Conservation (phyloP, 805 yeast genomes). For the Wickerhamiella vanderwaltii region DNA sequence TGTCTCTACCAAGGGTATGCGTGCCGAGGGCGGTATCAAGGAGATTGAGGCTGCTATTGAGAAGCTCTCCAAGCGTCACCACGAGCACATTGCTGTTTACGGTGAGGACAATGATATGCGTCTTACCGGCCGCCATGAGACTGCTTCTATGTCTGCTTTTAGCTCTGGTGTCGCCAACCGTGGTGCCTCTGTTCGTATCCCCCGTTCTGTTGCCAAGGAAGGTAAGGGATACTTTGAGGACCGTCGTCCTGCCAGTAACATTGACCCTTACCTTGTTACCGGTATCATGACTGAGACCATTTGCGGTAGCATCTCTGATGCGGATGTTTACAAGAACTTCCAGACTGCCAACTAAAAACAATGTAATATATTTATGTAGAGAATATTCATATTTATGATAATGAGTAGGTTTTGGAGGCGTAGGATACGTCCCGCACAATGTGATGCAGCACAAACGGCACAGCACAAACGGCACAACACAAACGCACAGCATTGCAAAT, state of each 20-base stretch:
- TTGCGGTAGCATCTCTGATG: conserved; percentile 87
- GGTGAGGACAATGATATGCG: conserved; percentile 93
- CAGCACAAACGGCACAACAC: too few species aligned
- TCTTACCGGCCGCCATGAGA: conserved; percentile 97
- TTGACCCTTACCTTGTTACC: conserved; percentile 96
- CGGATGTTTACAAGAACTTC: conserved; percentile 51
- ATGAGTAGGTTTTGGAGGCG: too few species aligned
- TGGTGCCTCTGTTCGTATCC: conserved; percentile 98
- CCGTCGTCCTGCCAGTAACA: conserved; percentile 99
- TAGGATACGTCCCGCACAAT: too few species aligned
- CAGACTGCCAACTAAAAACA: conserved; percentile 8
- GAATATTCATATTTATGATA: not conserved
- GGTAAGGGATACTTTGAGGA: conserved; percentile 98
- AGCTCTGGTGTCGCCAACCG: conserved; percentile 98
- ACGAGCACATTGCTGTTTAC: conserved; percentile 87
- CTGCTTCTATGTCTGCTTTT: conserved; percentile 85
- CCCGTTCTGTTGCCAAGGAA: conserved; percentile 96
- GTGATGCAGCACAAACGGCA: too few species aligned
- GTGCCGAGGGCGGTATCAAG: conserved; percentile 93
- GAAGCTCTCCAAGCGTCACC: conserved; percentile 90
- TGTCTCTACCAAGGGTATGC: conserved; percentile 86
- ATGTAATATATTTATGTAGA: conserved; percentile 3
- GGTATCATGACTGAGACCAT: conserved; percentile 97
- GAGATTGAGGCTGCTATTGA: conserved; percentile 83
- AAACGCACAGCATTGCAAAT: too few species aligned